Conservation (phyloP, 805 yeast species). For the Starmerella apis region DNA sequence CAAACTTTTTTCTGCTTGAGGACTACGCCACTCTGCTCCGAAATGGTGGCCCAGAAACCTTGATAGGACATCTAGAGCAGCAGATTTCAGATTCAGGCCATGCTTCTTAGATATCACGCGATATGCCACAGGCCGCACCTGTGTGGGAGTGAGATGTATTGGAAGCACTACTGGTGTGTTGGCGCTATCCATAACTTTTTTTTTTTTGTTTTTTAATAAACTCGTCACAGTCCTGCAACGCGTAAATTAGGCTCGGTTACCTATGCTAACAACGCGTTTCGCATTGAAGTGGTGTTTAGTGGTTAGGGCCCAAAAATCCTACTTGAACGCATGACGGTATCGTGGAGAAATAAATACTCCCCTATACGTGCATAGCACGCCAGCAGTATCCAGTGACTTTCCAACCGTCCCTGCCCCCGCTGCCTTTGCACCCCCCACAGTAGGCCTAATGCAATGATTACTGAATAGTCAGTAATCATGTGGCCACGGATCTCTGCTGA, state of each 20-base stretch:
- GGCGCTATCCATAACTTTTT: constrained; percentile 13
- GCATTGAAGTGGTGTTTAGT: neutral
- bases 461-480: neutral
- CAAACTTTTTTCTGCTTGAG: constrained; percentile 48
- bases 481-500: neutral
- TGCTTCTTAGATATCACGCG: constrained; percentile 82
- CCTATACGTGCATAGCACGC: too few species aligned
- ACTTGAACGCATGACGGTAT: too few species aligned
- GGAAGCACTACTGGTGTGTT: constrained; percentile 46
- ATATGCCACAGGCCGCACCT: constrained; percentile 83
- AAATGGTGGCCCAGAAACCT: constrained; percentile 63
- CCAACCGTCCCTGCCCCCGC: too few species aligned
- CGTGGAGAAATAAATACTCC: too few species aligned
- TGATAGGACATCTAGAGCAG: constrained; percentile 65
- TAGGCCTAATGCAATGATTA: neutral
- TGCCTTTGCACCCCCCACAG: neutral
- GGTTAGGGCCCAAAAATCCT: neutral
- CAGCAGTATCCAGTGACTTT: too few species aligned
- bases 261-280: neutral
- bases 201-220: too few species aligned
- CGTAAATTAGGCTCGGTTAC: neutral
- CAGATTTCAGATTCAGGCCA: constrained; percentile 79
- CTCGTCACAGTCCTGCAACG: too few species aligned
- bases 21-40: constrained; percentile 79
- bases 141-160: constrained; percentile 64